Base-by-base conservation (phyloP, 2,329 filamentous ascomycete genomes). In the Monilinia aucupariae region DNA sequence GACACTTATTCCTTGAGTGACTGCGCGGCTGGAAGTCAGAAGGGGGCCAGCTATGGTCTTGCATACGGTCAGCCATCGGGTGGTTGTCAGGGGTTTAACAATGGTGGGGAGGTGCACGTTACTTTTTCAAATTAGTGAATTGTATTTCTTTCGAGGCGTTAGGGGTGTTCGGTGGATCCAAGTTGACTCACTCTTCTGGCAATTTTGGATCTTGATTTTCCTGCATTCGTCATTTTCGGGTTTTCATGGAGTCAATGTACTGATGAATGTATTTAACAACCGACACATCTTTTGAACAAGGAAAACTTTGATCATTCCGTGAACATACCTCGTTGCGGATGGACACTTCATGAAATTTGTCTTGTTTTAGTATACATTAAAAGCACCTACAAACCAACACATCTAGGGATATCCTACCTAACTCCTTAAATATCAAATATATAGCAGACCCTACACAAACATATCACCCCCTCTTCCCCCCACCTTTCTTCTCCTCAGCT, bases 61-160 rank as follows among this genome's bases (percentile, higher is more conserved):
- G 27, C 13, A 9, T 13, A 3, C 22, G 43, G 50, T 17, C 47
- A 64, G 1, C 62, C 62, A 43, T 49, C 49, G 6, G 63, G 63
- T 59, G 63, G 63, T 12, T 64, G 63, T 12, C 59, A 64, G n/a
- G 63, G 63, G 9, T 64, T 64, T 10, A 58, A 37, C 9, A 62
- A 62, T 41, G 59, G 55, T 9, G 48, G 47, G 15, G 37, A 58
- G 15, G 47, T 64, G 17, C 34, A 51, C 10, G 48, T 62, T 43
- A 50, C 30, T 8, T 54, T 64, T 25, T 50, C 51, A 2, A 22
- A 48, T 4, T 62, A 48, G 41, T 47, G n/a, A 48, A 30, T 61
- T 25, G 3, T 37, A 45, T 37, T 48, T 27, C 17, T n/a, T 9
- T 17, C n/a, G n/a, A n/a, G 4, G 6, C 17, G 13, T 22, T 25